phyloP scores from a whole-genome alignment of 257 asterid genomes.

The Solanum gracilifrons region DNA sequence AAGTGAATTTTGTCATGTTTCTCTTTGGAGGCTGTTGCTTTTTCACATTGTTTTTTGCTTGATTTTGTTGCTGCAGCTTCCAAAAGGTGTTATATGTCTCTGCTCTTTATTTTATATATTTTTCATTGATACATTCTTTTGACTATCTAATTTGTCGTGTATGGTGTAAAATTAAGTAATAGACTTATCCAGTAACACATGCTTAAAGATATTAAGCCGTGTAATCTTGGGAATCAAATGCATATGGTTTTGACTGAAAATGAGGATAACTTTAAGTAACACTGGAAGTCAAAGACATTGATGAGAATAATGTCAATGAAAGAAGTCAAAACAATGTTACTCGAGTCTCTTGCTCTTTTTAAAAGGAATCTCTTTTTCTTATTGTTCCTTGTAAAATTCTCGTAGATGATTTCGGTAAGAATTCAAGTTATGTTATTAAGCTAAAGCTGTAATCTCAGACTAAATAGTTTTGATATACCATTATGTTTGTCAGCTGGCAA shows the following conservation, averaged over 20 bases:
- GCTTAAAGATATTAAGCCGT: background rate
- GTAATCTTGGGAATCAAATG: background rate
- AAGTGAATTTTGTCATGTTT: background rate
- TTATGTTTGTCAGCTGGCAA: conserved; percentile 41
- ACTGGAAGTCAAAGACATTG: background rate
- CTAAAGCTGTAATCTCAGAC: background rate
- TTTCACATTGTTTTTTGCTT: background rate
- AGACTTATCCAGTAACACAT: background rate
- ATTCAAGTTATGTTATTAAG: background rate
- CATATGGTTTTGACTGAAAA: background rate
- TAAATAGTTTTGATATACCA: background rate
- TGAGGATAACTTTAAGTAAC: background rate
- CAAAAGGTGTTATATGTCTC: background rate
- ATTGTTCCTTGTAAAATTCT: background rate
- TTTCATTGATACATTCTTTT: background rate
- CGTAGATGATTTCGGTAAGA: background rate
- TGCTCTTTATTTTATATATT: background rate
- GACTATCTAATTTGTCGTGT: background rate
- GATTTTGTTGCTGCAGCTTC: background rate
- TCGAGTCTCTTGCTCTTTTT: background rate
- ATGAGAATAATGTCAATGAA: background rate
- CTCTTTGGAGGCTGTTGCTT: background rate
- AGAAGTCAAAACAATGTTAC: background rate
- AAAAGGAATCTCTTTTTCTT: background rate
- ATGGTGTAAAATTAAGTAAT: background rate